Evolutionary conservation across 2,329 filamentous ascomycete species (phyloP).

Genomic region (Verruconis gallopava): DNA sequence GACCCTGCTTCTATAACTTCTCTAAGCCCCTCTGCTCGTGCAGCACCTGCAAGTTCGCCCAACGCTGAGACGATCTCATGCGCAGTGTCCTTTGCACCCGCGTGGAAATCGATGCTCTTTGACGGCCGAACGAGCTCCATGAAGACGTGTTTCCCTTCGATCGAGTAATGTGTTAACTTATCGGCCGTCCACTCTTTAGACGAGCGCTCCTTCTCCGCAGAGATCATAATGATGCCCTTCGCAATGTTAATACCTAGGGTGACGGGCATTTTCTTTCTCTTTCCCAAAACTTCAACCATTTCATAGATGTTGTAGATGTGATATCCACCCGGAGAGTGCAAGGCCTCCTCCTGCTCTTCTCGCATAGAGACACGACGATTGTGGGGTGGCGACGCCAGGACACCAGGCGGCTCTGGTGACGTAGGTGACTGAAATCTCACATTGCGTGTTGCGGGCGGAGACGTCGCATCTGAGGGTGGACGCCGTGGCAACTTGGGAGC

Average conservation of each 20-base stretch:
- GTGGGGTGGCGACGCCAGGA: conserved; percentile 43
- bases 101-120: conserved; percentile 93
- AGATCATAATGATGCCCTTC: conserved; percentile 80
- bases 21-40: conserved; percentile 66
- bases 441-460: conserved; percentile 24
- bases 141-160: conserved; percentile 96
- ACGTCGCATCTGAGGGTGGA: conserved; percentile 42
- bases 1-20: conserved; percentile 73
- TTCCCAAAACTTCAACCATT: conserved; percentile 93
- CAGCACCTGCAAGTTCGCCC: conserved; percentile 77
- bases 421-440: neutral
- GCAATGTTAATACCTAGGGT: conserved; percentile 85
- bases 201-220: conserved; percentile 71
- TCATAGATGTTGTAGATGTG: conserved; percentile 96
- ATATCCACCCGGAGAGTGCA: conserved; percentile 60
- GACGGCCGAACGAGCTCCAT: conserved; percentile 83
- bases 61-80: conserved; percentile 81
- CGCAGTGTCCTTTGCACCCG: conserved; percentile 91
- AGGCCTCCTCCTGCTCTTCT: conserved; percentile 33
- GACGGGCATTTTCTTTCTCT: conserved; percentile 97
- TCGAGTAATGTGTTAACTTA: conserved; percentile 92
- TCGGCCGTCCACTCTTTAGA: conserved; percentile 92
- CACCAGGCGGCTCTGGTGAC: conserved; percentile 16
- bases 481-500: conserved; percentile 51
- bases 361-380: conserved; percentile 32